Conservation (phyloP, 176 grass and related monocot genomes). For the Triticum monococcum region DNA sequence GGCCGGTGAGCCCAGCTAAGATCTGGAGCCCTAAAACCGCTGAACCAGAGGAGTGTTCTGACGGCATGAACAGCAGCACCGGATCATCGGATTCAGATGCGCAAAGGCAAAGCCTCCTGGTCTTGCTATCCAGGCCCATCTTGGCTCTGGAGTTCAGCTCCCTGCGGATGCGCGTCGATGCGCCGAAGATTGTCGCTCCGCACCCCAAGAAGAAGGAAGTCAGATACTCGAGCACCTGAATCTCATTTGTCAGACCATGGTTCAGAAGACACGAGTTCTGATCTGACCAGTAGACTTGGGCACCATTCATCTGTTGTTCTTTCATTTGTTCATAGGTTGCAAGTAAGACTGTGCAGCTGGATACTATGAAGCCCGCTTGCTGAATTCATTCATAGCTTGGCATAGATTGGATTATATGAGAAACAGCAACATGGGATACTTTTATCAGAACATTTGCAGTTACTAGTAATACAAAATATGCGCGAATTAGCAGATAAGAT, state of each 20-base stretch:
- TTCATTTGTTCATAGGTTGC: background rate
- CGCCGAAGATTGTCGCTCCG: conserved; percentile 45
- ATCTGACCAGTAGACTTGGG: background rate
- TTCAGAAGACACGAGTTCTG: background rate
- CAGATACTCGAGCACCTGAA: conserved; percentile 46
- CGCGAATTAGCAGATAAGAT: too few relatives aligned
- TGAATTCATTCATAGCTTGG: background rate
- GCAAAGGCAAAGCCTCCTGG: conserved; percentile 44
- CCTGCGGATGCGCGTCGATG: conserved; percentile 77
- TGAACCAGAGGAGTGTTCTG: conserved; percentile 20
- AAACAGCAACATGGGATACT: background rate
- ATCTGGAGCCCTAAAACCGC: conserved; percentile 46
- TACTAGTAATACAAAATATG: background rate
- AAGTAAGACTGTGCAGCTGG: background rate
- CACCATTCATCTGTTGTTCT: background rate
- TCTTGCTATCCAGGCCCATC: conserved; percentile 80
- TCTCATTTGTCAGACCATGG: background rate
- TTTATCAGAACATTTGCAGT: background rate
- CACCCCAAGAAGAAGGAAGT: conserved; percentile 48
- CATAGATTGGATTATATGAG: background rate
- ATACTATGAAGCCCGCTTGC: background rate
- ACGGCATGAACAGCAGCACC: conserved; percentile 2
- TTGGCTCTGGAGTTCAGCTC: conserved; percentile 82
- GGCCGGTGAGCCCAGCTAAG: conserved; percentile 55
- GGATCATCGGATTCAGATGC: conserved; percentile 32